These are phyloP conservation scores for Pythium scleroteichum DNA, from an alignment of 352 stramenopile species.

Conservation along the genomic window DNA sequence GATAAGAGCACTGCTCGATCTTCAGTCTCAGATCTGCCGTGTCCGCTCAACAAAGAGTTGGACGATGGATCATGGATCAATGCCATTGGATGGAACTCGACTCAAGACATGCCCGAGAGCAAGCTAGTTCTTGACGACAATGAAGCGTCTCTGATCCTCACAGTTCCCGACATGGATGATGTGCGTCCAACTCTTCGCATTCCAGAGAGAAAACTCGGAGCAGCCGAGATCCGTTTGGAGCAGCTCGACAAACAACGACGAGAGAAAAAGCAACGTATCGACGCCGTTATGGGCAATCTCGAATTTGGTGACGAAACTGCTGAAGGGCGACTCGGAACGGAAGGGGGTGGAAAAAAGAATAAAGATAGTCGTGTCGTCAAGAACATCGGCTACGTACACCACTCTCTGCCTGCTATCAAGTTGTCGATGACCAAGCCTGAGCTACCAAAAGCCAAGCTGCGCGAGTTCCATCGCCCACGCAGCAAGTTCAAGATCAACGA, in stretches of 20 bases:
- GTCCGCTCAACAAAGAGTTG: constrained; percentile 70
- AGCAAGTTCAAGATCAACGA: constrained; percentile 90
- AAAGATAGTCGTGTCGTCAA: constrained; percentile 87
- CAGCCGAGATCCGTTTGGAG: constrained; percentile 67
- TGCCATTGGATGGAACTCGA: constrained; percentile 80
- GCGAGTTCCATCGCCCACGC: constrained; percentile 80
- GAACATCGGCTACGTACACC: constrained; percentile 82
- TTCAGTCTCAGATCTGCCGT: constrained; percentile 26
- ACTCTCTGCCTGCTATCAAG: constrained; percentile 87
- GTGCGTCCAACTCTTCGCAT: constrained; percentile 80
- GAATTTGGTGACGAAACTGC: constrained; percentile 79
- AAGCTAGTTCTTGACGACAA: constrained; percentile 86
- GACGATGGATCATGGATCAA: constrained; percentile 70
- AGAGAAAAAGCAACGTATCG: constrained; percentile 82
- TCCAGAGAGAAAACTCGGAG: constrained; percentile 78
- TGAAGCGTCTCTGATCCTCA: constrained; percentile 77
- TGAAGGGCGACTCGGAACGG: constrained; percentile 56
- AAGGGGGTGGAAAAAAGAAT: constrained; percentile 73
- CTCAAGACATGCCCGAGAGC: constrained; percentile 78
- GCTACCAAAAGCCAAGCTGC: constrained; percentile 76
- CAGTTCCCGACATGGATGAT: constrained; percentile 76
- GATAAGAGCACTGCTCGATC: neutral
- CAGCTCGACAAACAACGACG: constrained; percentile 72
- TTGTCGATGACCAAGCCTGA: constrained; percentile 84
- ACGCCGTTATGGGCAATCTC: constrained; percentile 78